A percentile compares a stretch with the other conserved stretches of the same genome.
Evolutionary conservation across 768 basidiomycete genomes (phyloP).

Genomic region (Russula foetens): DNA sequence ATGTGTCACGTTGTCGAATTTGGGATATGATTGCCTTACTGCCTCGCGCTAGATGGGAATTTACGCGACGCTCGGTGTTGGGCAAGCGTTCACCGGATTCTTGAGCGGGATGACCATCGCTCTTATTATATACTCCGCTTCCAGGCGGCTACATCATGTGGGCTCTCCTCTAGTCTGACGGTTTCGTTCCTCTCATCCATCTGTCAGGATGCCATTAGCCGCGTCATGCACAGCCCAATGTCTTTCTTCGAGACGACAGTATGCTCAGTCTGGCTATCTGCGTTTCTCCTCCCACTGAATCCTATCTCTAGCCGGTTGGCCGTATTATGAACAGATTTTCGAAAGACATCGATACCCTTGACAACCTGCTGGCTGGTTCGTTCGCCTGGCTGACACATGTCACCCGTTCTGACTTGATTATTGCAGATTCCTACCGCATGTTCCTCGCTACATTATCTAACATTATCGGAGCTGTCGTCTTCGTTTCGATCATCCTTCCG

Average conservation of each 20-base stretch:
- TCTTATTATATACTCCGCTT: constrained; percentile 69
- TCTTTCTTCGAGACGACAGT: constrained; percentile 85
- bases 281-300: constrained; percentile 14
- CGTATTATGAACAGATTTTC: constrained; percentile 89
- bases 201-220: constrained; percentile 47
- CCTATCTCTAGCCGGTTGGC: constrained; percentile 54
- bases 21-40: not conserved
- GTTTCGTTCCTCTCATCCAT: not conserved
- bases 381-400: not conserved
- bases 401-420: not conserved
- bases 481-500: constrained; percentile 70
- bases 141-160: constrained; percentile 55
- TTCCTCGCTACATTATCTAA: constrained; percentile 51
- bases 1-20: constrained; percentile 22
- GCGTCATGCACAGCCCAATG: constrained; percentile 81
- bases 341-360: constrained; percentile 79
- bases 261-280: constrained; percentile 17
- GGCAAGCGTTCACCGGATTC: constrained; percentile 62
- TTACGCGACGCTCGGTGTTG: constrained; percentile 65
- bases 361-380: constrained; percentile 57
- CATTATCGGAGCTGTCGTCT: constrained; percentile 68
- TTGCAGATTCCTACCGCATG: constrained; percentile 63
- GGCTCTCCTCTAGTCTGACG: constrained; percentile 13
- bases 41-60: constrained; percentile 56
- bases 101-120: constrained; percentile 59